phyloP scores from a whole-genome alignment of 116 monocot species.

The Zostera marina region DNA sequence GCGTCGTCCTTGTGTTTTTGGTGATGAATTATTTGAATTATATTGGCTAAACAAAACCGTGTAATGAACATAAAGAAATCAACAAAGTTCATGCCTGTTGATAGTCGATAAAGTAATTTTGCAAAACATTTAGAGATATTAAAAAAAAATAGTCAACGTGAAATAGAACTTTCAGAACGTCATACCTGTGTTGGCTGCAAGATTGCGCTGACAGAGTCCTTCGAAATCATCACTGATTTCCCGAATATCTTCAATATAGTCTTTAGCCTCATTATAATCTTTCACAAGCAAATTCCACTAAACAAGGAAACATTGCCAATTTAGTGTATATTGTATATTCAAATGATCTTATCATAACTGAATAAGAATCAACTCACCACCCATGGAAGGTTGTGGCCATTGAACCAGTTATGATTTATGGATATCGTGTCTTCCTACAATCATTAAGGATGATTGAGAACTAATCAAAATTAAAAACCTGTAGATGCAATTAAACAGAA shows the following conservation, averaged over 20 bases:
- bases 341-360: background rate
- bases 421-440: constrained; percentile 91
- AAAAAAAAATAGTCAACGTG: background rate
- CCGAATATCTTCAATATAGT: constrained; percentile 85
- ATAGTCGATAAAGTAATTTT: background rate
- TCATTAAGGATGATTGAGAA: background rate
- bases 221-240: constrained; percentile 93
- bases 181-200: constrained; percentile 81
- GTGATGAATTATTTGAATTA: constrained; percentile 27
- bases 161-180: background rate
- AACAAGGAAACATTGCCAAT: background rate
- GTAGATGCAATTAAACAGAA: background rate
- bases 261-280: constrained; percentile 7
- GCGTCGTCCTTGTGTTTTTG: constrained; percentile 9
- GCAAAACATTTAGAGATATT: background rate
- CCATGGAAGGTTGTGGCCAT: constrained; percentile 75
- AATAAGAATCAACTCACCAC: constrained; percentile 47
- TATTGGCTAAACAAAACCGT: constrained; percentile 48
- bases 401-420: constrained; percentile 99
- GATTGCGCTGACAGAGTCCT: constrained; percentile 84
- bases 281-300: constrained; percentile 28
- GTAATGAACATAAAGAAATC: constrained; percentile 73
- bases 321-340: background rate
- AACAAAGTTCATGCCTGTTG: constrained; percentile 86
- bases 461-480: background rate